Evolutionary conservation across 306 rosid species (phyloP).

Genomic region (Cercis canadensis): DNA sequence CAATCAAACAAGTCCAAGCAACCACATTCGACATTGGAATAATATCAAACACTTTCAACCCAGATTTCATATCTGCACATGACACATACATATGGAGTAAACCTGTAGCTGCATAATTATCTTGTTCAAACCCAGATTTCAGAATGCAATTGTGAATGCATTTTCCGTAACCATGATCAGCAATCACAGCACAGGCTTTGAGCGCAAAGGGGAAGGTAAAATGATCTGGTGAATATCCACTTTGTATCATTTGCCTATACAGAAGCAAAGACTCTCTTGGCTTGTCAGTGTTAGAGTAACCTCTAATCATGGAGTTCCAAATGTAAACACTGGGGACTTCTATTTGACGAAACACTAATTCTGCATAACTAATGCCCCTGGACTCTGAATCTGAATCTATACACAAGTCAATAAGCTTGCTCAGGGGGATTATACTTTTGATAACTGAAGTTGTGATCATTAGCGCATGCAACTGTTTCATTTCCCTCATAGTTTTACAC

Average conservation of each 20-base stretch:
- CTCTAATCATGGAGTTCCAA: conserved; percentile 79
- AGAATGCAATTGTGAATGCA: conserved; percentile 55
- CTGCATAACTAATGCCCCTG: conserved; percentile 65
- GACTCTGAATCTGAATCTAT: conserved; percentile 51
- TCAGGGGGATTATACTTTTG: conserved; percentile 55
- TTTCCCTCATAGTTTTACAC: conserved; percentile 56
- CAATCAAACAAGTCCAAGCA: conserved; percentile 84
- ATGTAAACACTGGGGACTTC: conserved; percentile 63
- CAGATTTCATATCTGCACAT: conserved; percentile 45
- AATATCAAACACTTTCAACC: conserved; percentile 64
- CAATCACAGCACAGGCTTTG: conserved; percentile 54
- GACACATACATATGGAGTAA: conserved; percentile 66
- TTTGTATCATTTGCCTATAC: conserved; percentile 61
- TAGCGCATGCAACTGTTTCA: conserved; percentile 60
- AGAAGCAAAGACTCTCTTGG: conserved; percentile 54
- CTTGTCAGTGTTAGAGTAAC: conserved; percentile 54
- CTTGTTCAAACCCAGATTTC: conserved; percentile 68
- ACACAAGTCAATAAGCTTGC: conserved; percentile 73
- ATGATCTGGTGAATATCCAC: conserved; percentile 65
- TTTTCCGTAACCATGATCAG: conserved; percentile 50
- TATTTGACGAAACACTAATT: conserved; percentile 52
- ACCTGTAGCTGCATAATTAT: conserved; percentile 63
- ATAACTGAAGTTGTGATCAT: conserved; percentile 59
- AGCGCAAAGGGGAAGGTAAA: conserved; percentile 80
- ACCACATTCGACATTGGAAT: conserved; percentile 77